These are phyloP conservation scores for Lichtheimia ornata DNA, from an alignment of 371 early-diverging fungal species.

Conservation along the genomic window DNA sequence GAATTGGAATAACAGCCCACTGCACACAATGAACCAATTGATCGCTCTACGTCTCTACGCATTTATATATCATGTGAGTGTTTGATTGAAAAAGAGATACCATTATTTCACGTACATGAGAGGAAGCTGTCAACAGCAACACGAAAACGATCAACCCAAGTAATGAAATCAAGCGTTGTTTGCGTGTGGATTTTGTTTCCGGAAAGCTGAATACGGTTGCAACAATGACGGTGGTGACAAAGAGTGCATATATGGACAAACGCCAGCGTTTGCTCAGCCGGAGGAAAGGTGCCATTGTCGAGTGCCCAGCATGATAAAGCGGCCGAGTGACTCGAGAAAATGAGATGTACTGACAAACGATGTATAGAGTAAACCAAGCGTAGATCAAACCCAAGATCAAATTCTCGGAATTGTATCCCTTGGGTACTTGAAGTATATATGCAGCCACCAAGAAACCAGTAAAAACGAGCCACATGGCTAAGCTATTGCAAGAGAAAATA, in stretches of 20 bases:
- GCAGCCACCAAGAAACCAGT: constrained; percentile 49
- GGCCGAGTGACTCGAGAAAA: constrained; percentile 23
- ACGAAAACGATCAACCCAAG: constrained; percentile 70
- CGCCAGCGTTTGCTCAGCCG: constrained; percentile 14
- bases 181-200: constrained; percentile 59
- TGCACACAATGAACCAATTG: constrained; percentile 77
- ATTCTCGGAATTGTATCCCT: constrained; percentile 39
- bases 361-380: constrained; percentile 30
- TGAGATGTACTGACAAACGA: constrained; percentile 33
- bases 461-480: constrained; percentile 37
- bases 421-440: constrained; percentile 44
- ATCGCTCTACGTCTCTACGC: constrained; percentile 58
- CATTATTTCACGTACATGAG: constrained; percentile 38
- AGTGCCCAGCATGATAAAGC: constrained; percentile 12
- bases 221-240: constrained; percentile 53
- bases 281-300: constrained; percentile 19
- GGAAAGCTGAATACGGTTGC: constrained; percentile 62
- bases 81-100: not conserved
- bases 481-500: constrained; percentile 12
- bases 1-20: constrained; percentile 78
- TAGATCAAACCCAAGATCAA: constrained; percentile 37
- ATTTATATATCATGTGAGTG: not conserved
- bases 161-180: constrained; percentile 76
- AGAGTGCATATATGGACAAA: constrained; percentile 23
- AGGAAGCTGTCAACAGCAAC: constrained; percentile 50